Conservation (phyloP, 148 eudicot species). For the Chenopodium suecicum region DNA sequence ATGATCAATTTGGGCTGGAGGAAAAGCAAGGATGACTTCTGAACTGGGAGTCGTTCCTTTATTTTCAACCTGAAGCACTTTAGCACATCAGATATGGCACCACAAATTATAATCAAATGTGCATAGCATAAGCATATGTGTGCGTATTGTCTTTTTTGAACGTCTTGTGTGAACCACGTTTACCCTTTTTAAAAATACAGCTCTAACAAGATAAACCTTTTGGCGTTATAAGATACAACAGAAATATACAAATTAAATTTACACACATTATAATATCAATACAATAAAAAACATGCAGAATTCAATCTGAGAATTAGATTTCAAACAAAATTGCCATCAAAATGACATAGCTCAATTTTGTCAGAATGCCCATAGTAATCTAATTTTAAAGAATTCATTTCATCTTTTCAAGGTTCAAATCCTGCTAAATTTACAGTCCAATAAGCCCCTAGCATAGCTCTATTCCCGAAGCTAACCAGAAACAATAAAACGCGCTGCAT, state of each 20-base stretch:
- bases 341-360: background rate
- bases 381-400: background rate
- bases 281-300: background rate
- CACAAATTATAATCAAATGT: background rate
- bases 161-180: background rate
- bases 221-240: background rate
- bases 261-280: background rate
- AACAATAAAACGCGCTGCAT: background rate
- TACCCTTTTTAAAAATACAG: background rate
- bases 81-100: slow-evolving; percentile 16
- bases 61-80: slow-evolving; percentile 70
- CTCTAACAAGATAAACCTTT: background rate
- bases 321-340: background rate
- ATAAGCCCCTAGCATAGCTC: background rate
- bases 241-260: background rate
- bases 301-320: background rate
- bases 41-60: slow-evolving; percentile 62
- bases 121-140: background rate
- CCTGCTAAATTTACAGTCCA: background rate
- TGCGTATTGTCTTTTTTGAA: background rate
- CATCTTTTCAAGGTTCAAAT: background rate
- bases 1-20: slow-evolving; percentile 68
- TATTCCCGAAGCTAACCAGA: background rate
- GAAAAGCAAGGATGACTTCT: slow-evolving; percentile 78
- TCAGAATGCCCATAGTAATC: background rate